Base-by-base conservation (phyloP, 148 eudicot species). In the Rhododendron molle region DNA sequence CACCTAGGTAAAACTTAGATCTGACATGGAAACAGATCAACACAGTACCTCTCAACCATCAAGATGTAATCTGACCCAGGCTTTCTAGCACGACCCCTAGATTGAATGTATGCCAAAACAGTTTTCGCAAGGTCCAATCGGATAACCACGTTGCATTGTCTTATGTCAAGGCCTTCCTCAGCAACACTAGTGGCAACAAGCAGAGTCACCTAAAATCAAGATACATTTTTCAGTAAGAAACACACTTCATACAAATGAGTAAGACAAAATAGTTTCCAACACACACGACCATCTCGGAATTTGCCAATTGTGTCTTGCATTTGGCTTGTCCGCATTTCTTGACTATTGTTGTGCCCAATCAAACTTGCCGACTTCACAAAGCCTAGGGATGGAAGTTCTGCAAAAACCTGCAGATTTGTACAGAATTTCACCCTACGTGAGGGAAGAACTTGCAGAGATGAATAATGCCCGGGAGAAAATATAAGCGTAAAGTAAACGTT, bases 111-210 rank as follows among this genome's bases (percentile, higher is more conserved):
- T n/a, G 99, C 99, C 86, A 97, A 86, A 87, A 97, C 98, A 87
- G 99, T 97, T 91, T 97, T 97, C 72, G 99, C 99, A 82, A 97
- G 99, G 89, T 97, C 99, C 90, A 97, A 97, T 46, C 99, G 97
- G 60, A 97, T 95, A 83, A 97, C 99, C 85, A 97, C 99, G 91
- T 97, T 97, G 90, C 99, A 97, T 86, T 97, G 99, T 72, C 99
- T 94, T 76, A 97, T 97, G 89, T 97, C 99, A 86, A 97, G 99
- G 56, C 99, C 99, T 93, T 97, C 99, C 94, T 97, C 99, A 88
- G 99, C 98, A 85, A 97, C 99, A 90, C 99, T 97, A 43, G 99
- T 97, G 87, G 99, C 99, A 83, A 97, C 99, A 87, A 97, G 91
- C 91, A 97, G 88, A 85, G 98, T 97, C 73, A 97, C 95, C 99